Conservation (phyloP, 2,329 filamentous ascomycete genomes). For the Talaromyces albobiverticillius region DNA sequence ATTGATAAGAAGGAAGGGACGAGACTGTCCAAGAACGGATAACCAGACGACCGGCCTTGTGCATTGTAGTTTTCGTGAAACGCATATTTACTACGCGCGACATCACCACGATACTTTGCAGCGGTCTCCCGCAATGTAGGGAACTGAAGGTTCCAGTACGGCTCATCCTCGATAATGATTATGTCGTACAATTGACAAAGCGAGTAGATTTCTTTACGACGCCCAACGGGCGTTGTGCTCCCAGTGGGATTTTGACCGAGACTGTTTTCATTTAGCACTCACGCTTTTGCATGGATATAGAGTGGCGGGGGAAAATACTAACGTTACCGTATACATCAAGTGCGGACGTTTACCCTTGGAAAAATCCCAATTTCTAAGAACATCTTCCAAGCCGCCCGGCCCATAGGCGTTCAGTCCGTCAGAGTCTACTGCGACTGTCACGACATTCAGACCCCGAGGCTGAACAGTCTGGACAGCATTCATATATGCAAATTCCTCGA, state of each 20-base stretch:
- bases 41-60: slow-evolving; percentile 60
- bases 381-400: slow-evolving; percentile 69
- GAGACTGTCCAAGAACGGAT: slow-evolving; percentile 76
- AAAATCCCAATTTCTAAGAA: slow-evolving; percentile 79
- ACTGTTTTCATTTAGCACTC: slow-evolving; percentile 35
- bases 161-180: slow-evolving; percentile 89
- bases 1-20: slow-evolving; percentile 78
- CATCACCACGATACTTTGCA: slow-evolving; percentile 25
- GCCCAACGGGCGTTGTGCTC: slow-evolving; percentile 67
- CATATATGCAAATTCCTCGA: slow-evolving; percentile 78
- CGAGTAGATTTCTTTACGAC: slow-evolving; percentile 75
- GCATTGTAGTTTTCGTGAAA: slow-evolving; percentile 40
- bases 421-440: slow-evolving; percentile 71
- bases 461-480: slow-evolving; percentile 66
- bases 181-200: slow-evolving; percentile 82
- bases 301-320: slow-evolving; percentile 41
- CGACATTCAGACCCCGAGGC: slow-evolving; percentile 70
- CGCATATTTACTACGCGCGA: slow-evolving; percentile 22
- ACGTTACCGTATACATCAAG: slow-evolving; percentile 87
- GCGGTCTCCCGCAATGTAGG: slow-evolving; percentile 61
- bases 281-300: not conserved
- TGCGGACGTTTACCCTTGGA: slow-evolving; percentile 72
- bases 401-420: slow-evolving; percentile 77
- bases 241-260: slow-evolving; percentile 89
- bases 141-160: slow-evolving; percentile 93